phyloP scores from a whole-genome alignment of 345 rosid genomes.

The Theobroma cacao region DNA sequence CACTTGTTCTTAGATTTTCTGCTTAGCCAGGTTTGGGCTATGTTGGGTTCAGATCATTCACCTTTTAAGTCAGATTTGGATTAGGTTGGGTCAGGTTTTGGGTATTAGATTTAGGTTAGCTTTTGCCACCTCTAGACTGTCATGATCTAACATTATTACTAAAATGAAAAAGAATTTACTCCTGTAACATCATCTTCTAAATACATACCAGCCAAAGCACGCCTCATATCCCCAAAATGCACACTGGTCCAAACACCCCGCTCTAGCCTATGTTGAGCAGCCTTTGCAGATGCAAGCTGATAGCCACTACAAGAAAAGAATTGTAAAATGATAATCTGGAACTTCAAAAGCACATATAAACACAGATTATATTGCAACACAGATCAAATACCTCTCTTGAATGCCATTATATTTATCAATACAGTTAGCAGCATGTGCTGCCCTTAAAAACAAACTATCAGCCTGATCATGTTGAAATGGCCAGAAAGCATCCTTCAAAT shows the following conservation, averaged over 20 bases:
- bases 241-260: conserved; percentile 56
- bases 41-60: neutral
- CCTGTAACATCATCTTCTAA: neutral
- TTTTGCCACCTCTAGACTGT: neutral
- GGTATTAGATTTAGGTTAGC: neutral
- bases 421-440: conserved; percentile 54
- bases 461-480: conserved; percentile 52
- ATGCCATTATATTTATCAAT: conserved; percentile 28
- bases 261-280: conserved; percentile 53
- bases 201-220: conserved; percentile 55
- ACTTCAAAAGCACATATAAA: neutral
- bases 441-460: conserved; percentile 55
- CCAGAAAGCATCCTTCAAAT: conserved; percentile 65
- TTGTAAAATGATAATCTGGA: neutral
- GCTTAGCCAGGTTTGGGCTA: neutral
- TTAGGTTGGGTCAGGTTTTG: neutral
- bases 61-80: neutral
- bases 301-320: conserved; percentile 34
- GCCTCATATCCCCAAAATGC: conserved; percentile 55
- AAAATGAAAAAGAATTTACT: neutral
- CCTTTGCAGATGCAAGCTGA: conserved; percentile 60
- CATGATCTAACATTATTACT: neutral
- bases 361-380: neutral
- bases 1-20: neutral
- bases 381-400: conserved; percentile 40